phyloP scores from a whole-genome alignment of 2,329 filamentous ascomycete genomes.

The Colletotrichum shisoi region DNA sequence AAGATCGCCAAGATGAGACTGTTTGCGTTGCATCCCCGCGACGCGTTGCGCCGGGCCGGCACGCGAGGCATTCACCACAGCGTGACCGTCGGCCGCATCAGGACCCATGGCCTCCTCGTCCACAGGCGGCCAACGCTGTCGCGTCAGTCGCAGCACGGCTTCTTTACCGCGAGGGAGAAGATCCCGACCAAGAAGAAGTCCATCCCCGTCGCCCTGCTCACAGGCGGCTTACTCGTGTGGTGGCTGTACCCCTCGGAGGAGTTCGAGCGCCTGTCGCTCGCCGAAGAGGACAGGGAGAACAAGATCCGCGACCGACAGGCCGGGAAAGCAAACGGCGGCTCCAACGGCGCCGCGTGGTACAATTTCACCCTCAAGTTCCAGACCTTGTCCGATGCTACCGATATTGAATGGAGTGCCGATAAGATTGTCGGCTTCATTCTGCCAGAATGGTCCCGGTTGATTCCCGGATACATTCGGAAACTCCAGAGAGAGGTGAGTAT shows the following conservation, averaged over 20 bases:
- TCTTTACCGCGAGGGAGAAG: conserved; percentile 40
- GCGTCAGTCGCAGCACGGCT: conserved; percentile 38
- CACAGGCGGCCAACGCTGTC: conserved; percentile 25
- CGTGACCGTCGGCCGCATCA: conserved; percentile 32
- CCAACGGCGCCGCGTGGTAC: conserved; percentile 55
- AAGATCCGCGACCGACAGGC: conserved; percentile 33
- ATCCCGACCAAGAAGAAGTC: conserved; percentile 40
- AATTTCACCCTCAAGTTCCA: conserved; percentile 59
- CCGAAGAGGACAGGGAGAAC: conserved; percentile 29
- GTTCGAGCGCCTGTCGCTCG: conserved; percentile 49
- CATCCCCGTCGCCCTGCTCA: conserved; percentile 48
- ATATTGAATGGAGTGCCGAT: conserved; percentile 66
- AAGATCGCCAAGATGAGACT: conserved; percentile 33
- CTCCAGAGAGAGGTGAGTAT: conserved; percentile 72
- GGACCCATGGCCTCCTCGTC: conserved; percentile 28
- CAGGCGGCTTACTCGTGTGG: conserved; percentile 53
- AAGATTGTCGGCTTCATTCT: conserved; percentile 74
- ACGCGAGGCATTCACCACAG: conserved; percentile 32
- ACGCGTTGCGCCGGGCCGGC: conserved; percentile 14
- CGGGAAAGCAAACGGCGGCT: conserved; percentile 41
- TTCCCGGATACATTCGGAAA: conserved; percentile 81
- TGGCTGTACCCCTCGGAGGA: conserved; percentile 56
- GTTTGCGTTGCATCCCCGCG: conserved; percentile 19
- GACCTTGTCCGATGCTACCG: conserved; percentile 62
- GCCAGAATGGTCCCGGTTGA: conserved; percentile 79